These are phyloP conservation scores for Arthroderma sp. DNA, from an alignment of 2,329 filamentous ascomycete genomes.

Conservation along the genomic window DNA sequence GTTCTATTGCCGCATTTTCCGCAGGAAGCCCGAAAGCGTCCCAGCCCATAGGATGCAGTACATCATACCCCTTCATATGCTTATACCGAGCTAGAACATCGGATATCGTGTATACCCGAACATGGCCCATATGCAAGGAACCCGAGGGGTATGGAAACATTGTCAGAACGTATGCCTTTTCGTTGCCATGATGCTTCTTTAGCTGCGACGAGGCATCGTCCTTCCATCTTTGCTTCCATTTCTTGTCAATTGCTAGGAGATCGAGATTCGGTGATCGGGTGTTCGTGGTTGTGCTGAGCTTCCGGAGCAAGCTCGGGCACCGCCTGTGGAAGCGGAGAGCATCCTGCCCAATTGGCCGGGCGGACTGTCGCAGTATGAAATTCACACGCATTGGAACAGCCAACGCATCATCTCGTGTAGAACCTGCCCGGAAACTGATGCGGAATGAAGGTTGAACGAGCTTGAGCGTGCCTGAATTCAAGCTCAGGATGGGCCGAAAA, in stretches of 20 bases:
- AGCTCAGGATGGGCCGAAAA: too few relatives aligned
- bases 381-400: constrained; percentile 1
- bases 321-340: neutral
- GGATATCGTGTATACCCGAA: constrained; percentile 81
- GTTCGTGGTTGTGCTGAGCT: constrained; percentile 14
- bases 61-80: constrained; percentile 58
- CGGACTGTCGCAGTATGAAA: neutral
- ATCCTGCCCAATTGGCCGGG: neutral
- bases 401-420: too few relatives aligned
- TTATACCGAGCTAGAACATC: constrained; percentile 71
- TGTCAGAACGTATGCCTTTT: constrained; percentile 57
- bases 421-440: too few relatives aligned
- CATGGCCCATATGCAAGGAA: constrained; percentile 70
- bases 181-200: constrained; percentile 9
- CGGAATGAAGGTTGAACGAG: too few relatives aligned
- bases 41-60: constrained; percentile 87
- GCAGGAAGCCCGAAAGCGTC: constrained; percentile 84
- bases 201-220: constrained; percentile 4
- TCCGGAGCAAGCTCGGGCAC: neutral
- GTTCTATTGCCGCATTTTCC: constrained; percentile 80
- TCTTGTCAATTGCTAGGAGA: constrained; percentile 36
- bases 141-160: constrained; percentile 95
- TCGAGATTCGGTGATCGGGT: constrained; percentile 22
- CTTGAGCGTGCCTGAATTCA: too few relatives aligned
- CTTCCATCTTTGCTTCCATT: constrained; percentile 43